These are phyloP conservation scores for Mortierella sp. DNA, from an alignment of 371 early-diverging fungal species.

Conservation along the genomic window DNA sequence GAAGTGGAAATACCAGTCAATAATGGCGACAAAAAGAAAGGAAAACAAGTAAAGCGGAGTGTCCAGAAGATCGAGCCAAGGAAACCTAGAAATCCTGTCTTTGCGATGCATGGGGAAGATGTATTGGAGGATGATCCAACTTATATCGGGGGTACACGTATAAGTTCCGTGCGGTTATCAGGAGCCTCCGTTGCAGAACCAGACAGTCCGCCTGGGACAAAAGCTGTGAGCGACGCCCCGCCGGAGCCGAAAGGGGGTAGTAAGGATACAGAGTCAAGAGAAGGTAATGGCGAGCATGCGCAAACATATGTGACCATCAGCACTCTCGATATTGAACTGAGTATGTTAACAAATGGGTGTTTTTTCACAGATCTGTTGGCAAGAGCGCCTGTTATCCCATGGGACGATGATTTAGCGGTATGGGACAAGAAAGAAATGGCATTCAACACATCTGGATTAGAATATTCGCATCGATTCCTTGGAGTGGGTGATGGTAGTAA, in stretches of 20 bases:
- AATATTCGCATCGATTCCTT: conserved; percentile 73
- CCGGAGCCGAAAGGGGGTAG: background rate
- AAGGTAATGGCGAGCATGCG: conserved; percentile 11
- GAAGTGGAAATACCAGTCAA: conserved; percentile 60
- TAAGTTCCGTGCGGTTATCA: background rate
- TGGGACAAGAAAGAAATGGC: conserved; percentile 76
- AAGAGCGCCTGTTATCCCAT: conserved; percentile 75
- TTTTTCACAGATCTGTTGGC: conserved; percentile 34
- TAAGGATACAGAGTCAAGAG: conserved; percentile 26
- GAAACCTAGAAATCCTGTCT: conserved; percentile 32
- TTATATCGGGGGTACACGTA: conserved; percentile 36
- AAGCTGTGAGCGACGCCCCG: background rate
- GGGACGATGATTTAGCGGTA: conserved; percentile 78
- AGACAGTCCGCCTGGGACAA: background rate
- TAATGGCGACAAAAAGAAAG: conserved; percentile 26
- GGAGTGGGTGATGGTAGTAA: conserved; percentile 76
- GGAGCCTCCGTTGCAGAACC: background rate
- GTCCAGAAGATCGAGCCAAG: background rate
- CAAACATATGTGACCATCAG: background rate
- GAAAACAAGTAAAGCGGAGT: conserved; percentile 23
- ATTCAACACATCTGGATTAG: conserved; percentile 75
- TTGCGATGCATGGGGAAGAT: conserved; percentile 49
- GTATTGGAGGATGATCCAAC: conserved; percentile 48
- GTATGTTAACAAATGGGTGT: background rate
- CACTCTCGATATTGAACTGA: background rate